phyloP scores from a whole-genome alignment of 495 filamentous ascomycete genomes.

The Aspergillus cavernicola region DNA sequence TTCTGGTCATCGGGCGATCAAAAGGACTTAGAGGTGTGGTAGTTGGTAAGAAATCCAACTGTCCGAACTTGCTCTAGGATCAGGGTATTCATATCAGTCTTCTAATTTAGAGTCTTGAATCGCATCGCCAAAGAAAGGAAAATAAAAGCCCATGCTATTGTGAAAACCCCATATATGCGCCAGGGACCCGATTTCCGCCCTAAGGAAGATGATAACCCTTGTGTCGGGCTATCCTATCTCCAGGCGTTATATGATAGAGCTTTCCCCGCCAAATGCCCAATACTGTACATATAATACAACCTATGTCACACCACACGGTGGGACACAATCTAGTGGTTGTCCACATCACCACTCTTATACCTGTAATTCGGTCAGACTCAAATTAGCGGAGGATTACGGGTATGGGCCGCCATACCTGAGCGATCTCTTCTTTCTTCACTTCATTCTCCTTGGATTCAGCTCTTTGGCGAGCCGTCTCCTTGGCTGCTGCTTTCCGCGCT shows the following conservation, averaged over 20 bases:
- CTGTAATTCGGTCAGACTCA: not conserved
- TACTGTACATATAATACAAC: slow-evolving; percentile 23
- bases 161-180: slow-evolving; percentile 5
- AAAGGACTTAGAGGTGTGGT: too few relatives aligned
- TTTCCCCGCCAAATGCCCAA: not conserved
- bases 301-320: not conserved
- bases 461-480: too few relatives aligned
- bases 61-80: too few relatives aligned
- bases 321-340: not conserved
- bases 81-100: not conserved
- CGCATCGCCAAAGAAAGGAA: not conserved
- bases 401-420: not conserved
- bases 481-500: not conserved
- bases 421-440: not conserved
- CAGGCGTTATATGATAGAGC: not conserved
- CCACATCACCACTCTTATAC: not conserved
- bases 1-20: too few relatives aligned
- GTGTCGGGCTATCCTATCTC: not conserved
- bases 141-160: not conserved
- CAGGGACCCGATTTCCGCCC: not conserved
- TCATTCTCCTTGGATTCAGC: not conserved
- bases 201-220: not conserved
- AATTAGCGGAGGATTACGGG: not conserved
- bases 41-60: too few relatives aligned
- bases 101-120: not conserved